Evolutionary conservation across 345 rosid genomes (phyloP).

Genomic region (Euphorbia peplus): DNA sequence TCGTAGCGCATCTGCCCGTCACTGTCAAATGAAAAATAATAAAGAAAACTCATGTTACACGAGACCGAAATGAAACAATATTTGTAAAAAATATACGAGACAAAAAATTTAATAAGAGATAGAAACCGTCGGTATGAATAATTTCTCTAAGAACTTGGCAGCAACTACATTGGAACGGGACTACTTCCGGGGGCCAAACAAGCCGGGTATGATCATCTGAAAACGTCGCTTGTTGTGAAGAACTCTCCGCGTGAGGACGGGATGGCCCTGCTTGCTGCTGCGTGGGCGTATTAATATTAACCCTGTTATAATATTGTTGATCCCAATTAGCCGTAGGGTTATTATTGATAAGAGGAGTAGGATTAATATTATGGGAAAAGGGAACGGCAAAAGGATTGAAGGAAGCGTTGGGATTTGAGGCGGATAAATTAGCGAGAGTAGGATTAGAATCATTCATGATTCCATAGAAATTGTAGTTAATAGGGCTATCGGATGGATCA

Average conservation of each 20-base stretch:
- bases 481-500: constrained; percentile 54
- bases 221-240: background rate
- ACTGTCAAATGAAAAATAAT: background rate
- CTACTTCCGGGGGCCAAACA: background rate
- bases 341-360: constrained; percentile 11
- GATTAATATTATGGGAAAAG: background rate
- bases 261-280: constrained; percentile 10
- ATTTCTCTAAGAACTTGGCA: constrained; percentile 9
- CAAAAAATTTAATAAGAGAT: no score
- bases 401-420: background rate
- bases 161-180: background rate
- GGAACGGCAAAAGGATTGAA: no score
- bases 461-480: background rate
- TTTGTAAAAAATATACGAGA: no score
- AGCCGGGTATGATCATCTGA: constrained; percentile 1
- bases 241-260: background rate
- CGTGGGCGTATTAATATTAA: background rate
- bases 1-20: constrained; percentile 34
- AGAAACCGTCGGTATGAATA: constrained; percentile 19
- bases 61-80: no score
- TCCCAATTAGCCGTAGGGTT: constrained; percentile 31
- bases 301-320: background rate
- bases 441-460: constrained; percentile 11
- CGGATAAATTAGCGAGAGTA: constrained; percentile 17
- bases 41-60: no score